Conservation (phyloP, 371 early-diverging fungal genomes). For the Apophysomyces ossiformis region DNA sequence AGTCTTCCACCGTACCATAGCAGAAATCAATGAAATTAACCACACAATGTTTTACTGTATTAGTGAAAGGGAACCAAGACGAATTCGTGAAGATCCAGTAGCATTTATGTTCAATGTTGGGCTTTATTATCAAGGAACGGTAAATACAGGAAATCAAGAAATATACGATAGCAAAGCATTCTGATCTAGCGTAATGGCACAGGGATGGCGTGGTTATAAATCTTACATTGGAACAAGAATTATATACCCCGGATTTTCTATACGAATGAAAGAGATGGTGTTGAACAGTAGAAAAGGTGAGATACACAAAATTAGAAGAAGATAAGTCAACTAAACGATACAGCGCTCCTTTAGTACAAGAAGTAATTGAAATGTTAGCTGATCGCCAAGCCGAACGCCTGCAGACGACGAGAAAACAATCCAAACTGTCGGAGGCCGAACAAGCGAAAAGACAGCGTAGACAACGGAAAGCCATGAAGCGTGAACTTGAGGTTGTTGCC, state of each 20-base stretch:
- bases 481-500: slow-evolving; percentile 60
- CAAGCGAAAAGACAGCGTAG: slow-evolving; percentile 14
- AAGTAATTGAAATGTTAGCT: slow-evolving; percentile 23
- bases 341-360: slow-evolving; percentile 18
- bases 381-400: slow-evolving; percentile 25
- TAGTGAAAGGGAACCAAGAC: slow-evolving; percentile 66
- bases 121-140: slow-evolving; percentile 73
- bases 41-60: background rate
- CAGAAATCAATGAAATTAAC: background rate
- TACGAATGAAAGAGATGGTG: slow-evolving; percentile 62
- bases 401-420: slow-evolving; percentile 16
- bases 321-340: background rate
- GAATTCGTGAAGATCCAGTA: slow-evolving; percentile 79
- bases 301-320: background rate
- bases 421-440: slow-evolving; percentile 22
- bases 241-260: slow-evolving; percentile 70
- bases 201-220: slow-evolving; percentile 85
- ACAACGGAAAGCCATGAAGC: slow-evolving; percentile 46
- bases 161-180: background rate
- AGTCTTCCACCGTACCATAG: background rate
- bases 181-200: background rate
- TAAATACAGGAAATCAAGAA: slow-evolving; percentile 33
- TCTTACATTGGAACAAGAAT: slow-evolving; percentile 79
- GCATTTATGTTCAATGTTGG: slow-evolving; percentile 76
- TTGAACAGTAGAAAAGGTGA: slow-evolving; percentile 29